A percentile compares a stretch with the other conserved stretches of the same genome.
These are phyloP conservation scores for Verticillium isaacii DNA, from an alignment of 2,329 filamentous ascomycete species.

Conservation along the genomic window DNA sequence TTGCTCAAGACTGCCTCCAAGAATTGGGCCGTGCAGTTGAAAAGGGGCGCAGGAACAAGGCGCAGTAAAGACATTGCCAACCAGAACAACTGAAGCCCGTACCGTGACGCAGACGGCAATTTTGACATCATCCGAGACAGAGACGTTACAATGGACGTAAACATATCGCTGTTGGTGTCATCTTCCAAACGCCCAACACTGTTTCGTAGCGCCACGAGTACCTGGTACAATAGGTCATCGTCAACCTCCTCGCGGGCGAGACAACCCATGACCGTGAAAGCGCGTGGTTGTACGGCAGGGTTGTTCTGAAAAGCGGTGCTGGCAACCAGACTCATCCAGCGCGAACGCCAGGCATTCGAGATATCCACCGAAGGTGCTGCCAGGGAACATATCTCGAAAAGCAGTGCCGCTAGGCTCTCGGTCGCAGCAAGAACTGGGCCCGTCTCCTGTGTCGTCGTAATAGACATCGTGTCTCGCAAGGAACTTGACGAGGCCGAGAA, in stretches of 20 bases:
- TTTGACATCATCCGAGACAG: slow-evolving; percentile 69
- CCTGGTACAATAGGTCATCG: slow-evolving; percentile 66
- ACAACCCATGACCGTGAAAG: slow-evolving; percentile 68
- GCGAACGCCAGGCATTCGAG: slow-evolving; percentile 64
- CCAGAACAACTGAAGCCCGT: slow-evolving; percentile 67
- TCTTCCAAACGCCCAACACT: slow-evolving; percentile 62
- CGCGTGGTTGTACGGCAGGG: slow-evolving; percentile 63
- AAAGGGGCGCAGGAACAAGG: slow-evolving; percentile 56
- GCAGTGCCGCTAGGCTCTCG: slow-evolving; percentile 55
- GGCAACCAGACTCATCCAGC: slow-evolving; percentile 70
- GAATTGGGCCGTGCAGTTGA: slow-evolving; percentile 62
- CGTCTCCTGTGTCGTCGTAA: slow-evolving; percentile 49
- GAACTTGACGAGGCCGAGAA: slow-evolving; percentile 44
- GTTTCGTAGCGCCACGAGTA: slow-evolving; percentile 61
- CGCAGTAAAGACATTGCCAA: slow-evolving; percentile 62
- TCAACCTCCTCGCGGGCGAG: slow-evolving; percentile 68
- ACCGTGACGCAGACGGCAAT: slow-evolving; percentile 60
- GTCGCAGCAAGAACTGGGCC: slow-evolving; percentile 49
- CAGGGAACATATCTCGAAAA: slow-evolving; percentile 60
- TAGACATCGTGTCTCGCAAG: slow-evolving; percentile 47
- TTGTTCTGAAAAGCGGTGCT: slow-evolving; percentile 72
- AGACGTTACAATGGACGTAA: slow-evolving; percentile 62
- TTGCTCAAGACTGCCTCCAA: slow-evolving; percentile 61
- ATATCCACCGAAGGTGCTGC: slow-evolving; percentile 61
- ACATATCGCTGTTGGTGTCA: slow-evolving; percentile 62